Percentiles rank a stretch among this genome's conserved stretches.
Conservation (phyloP, 306 rosid genomes). For the Rubus parviflorus region DNA sequence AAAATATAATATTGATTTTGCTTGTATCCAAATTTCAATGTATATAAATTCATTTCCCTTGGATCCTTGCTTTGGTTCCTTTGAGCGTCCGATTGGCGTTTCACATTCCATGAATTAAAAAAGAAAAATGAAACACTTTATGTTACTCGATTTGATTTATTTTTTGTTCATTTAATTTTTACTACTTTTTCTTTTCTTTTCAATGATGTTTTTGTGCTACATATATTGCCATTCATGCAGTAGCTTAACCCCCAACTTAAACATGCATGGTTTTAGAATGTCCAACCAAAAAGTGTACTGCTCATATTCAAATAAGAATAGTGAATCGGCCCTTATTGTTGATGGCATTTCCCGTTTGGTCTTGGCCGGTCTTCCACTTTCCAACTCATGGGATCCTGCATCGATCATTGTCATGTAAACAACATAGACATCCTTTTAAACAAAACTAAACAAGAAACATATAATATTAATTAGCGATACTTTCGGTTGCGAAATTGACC, state of each 20-base stretch:
- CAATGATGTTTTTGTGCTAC: neutral
- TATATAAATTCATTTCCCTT: neutral
- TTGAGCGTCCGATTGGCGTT: neutral
- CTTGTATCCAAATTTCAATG: neutral
- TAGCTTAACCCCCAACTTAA: neutral
- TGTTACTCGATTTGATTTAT: no score
- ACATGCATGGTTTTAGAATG: neutral
- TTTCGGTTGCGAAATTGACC: neutral
- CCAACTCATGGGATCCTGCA: slow-evolving; percentile 29
- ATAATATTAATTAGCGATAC: neutral
- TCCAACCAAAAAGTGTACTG: neutral
- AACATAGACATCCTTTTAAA: neutral
- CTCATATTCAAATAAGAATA: neutral
- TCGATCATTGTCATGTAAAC: neutral
- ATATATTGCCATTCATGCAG: neutral
- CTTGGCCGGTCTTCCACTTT: neutral
- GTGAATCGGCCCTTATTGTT: neutral
- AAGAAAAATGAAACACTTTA: no score
- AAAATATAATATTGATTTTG: neutral
- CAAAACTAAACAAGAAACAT: neutral
- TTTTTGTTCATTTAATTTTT: neutral
- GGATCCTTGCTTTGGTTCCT: neutral
- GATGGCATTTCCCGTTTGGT: neutral
- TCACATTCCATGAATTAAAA: neutral
- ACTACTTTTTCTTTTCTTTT: no score